Evolutionary conservation across 2,329 filamentous ascomycete species (phyloP).

Genomic region (Raffaelea deltoideospora): DNA sequence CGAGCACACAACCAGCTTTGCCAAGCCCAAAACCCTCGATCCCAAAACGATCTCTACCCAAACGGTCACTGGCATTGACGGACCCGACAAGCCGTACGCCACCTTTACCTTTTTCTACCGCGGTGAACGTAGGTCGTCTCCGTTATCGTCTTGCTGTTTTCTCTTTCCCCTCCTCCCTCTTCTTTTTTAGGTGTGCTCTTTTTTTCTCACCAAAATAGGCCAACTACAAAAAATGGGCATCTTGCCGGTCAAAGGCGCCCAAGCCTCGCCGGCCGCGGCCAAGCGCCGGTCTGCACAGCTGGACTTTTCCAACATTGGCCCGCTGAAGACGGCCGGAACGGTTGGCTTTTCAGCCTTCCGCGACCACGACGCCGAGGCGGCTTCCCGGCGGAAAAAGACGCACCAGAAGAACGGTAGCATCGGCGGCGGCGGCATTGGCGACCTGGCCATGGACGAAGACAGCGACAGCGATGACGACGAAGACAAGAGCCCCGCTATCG

Average conservation of each 20-base stretch:
- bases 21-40: constrained; percentile 88
- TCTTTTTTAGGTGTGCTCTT: background rate
- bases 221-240: constrained; percentile 97
- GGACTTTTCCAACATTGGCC: constrained; percentile 73
- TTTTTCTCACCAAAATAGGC: constrained; percentile 30
- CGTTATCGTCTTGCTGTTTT: background rate
- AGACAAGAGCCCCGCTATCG: constrained; percentile 30
- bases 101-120: constrained; percentile 97
- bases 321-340: constrained; percentile 72
- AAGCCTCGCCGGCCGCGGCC: constrained; percentile 41
- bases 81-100: constrained; percentile 89
- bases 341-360: constrained; percentile 84
- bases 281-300: constrained; percentile 73
- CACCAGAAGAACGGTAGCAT: constrained; percentile 32
- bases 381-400: constrained; percentile 44
- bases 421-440: constrained; percentile 37
- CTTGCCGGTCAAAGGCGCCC: constrained; percentile 49
- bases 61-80: constrained; percentile 96
- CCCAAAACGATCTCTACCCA: constrained; percentile 97
- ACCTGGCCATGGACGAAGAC: constrained; percentile 47
- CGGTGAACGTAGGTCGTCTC: constrained; percentile 66
- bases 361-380: constrained; percentile 44
- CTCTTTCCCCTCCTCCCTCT: background rate
- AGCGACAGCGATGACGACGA: constrained; percentile 65
- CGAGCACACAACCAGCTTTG: constrained; percentile 95